Conservation (phyloP, 2,329 filamentous ascomycete genomes). For the Penicillium sp. region DNA sequence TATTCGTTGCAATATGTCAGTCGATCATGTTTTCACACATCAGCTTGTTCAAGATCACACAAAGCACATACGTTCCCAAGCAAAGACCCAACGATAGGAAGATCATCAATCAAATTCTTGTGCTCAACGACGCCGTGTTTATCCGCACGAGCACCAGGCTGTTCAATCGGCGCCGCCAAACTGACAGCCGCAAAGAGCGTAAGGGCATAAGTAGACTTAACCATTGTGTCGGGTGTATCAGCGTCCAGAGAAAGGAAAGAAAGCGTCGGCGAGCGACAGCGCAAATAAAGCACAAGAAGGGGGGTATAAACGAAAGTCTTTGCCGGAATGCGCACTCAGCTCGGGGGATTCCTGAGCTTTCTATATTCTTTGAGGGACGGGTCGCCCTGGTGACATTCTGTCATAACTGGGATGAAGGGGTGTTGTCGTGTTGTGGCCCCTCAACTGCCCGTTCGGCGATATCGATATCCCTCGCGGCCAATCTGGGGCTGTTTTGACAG, state of each 20-base stretch:
- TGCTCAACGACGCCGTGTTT: neutral
- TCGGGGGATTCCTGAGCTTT: slow-evolving; percentile 4
- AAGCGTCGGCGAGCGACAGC: slow-evolving; percentile 19
- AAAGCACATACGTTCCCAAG: slow-evolving; percentile 11
- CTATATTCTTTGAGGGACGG: slow-evolving; percentile 13
- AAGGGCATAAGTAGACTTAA: slow-evolving; percentile 24
- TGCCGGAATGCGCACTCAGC: slow-evolving; percentile 18
- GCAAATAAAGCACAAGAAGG: slow-evolving; percentile 4
- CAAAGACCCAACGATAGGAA: slow-evolving; percentile 8
- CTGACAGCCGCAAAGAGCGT: slow-evolving; percentile 25
- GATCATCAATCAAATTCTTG: slow-evolving; percentile 9
- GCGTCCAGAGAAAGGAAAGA: slow-evolving; percentile 12
- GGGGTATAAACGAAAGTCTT: slow-evolving; percentile 11
- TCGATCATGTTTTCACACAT: rapidly evolving
- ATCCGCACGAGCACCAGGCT: slow-evolving; percentile 7
- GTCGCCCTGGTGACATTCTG: slow-evolving; percentile 19
- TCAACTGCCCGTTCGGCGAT: slow-evolving; percentile 3
- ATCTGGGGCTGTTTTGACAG: slow-evolving; percentile 10
- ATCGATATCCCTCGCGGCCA: slow-evolving; percentile 17
- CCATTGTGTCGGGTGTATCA: slow-evolving; percentile 16
- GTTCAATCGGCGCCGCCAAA: slow-evolving; percentile 20
- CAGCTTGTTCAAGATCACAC: neutral
- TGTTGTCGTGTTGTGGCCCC: neutral
- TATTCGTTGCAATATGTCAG: neutral
- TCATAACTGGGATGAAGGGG: slow-evolving; percentile 21